Conservation (phyloP, 2,329 filamentous ascomycete species). For the Colletotrichum caudatum region DNA sequence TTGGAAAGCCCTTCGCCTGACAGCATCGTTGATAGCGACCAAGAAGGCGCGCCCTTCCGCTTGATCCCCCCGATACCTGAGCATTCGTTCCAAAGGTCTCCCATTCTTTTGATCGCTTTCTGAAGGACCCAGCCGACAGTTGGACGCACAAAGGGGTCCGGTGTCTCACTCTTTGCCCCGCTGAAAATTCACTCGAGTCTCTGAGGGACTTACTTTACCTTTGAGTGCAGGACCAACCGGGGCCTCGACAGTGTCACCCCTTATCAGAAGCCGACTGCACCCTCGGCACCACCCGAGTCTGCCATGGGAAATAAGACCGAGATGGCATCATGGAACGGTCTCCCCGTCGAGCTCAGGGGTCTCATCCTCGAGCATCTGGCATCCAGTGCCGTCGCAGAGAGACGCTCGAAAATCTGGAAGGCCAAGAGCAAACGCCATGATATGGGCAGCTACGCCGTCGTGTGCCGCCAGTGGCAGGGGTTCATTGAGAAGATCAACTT, state of each 20-base stretch:
- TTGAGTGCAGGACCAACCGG: conserved; percentile 3
- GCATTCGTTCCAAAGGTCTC: not conserved
- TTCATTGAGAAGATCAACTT: conserved; percentile 46
- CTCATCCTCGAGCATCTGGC: conserved; percentile 37
- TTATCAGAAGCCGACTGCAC: conserved; percentile 10
- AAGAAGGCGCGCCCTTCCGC: conserved; percentile 21
- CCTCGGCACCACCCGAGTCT: not conserved
- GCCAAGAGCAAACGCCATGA: conserved; percentile 31
- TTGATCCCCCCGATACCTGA: not conserved
- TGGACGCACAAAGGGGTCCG: not conserved
- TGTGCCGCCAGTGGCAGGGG: conserved; percentile 46
- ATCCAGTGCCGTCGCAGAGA: conserved; percentile 22
- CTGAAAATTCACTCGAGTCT: conserved; percentile 26
- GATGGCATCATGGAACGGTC: conserved; percentile 42
- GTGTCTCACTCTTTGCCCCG: conserved; percentile 27
- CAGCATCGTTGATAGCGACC: not conserved
- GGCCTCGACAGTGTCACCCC: not conserved
- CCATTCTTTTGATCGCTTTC: not conserved
- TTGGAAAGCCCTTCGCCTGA: conserved; percentile 23
- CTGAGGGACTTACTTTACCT: conserved; percentile 16
- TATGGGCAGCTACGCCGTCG: conserved; percentile 45
- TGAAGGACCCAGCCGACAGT: not conserved
- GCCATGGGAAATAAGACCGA: conserved; percentile 31
- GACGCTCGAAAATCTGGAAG: conserved; percentile 20
- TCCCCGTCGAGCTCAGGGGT: conserved; percentile 40